Conservation (phyloP, 2,329 filamentous ascomycete species). For the Fusarium buxicola region DNA sequence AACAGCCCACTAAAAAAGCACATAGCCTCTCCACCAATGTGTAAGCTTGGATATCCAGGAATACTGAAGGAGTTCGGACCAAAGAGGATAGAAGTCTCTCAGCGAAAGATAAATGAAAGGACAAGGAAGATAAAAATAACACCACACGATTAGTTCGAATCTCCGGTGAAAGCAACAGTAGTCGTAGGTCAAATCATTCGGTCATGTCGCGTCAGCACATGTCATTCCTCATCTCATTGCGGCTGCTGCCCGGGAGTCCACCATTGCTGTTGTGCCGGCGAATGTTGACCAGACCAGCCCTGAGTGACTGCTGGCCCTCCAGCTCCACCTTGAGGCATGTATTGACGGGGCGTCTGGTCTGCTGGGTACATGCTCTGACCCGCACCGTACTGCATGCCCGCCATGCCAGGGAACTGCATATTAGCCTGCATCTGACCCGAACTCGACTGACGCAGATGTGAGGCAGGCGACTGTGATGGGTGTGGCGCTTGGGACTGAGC, state of each 20-base stretch:
- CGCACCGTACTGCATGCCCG: slow-evolving; percentile 67
- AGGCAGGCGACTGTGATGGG: slow-evolving; percentile 66
- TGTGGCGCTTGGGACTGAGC: slow-evolving; percentile 64
- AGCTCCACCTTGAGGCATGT: slow-evolving; percentile 73
- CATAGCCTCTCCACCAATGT: slow-evolving; percentile 51
- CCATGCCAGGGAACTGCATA: slow-evolving; percentile 74
- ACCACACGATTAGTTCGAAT: slow-evolving; percentile 25
- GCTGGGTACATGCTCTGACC: slow-evolving; percentile 69
- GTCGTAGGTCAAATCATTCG: slow-evolving; percentile 37
- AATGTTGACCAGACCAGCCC: slow-evolving; percentile 70
- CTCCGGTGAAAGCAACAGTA: slow-evolving; percentile 25
- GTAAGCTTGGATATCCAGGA: slow-evolving; percentile 53
- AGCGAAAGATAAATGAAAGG: slow-evolving; percentile 27
- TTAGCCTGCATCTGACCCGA: slow-evolving; percentile 67
- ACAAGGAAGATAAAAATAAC: slow-evolving; percentile 28
- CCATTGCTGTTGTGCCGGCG: slow-evolving; percentile 67
- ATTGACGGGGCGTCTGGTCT: slow-evolving; percentile 73
- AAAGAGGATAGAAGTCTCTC: slow-evolving; percentile 40
- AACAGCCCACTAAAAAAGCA: slow-evolving; percentile 47
- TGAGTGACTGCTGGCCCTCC: slow-evolving; percentile 63
- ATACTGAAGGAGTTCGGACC: slow-evolving; percentile 46
- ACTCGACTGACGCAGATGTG: slow-evolving; percentile 69
- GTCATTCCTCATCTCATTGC: slow-evolving; percentile 41
- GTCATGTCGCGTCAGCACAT: slow-evolving; percentile 37
- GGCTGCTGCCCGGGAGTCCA: slow-evolving; percentile 65